phyloP scores from a whole-genome alignment of 176 grass and related monocot genomes.

The Cymbopogon citratus region DNA sequence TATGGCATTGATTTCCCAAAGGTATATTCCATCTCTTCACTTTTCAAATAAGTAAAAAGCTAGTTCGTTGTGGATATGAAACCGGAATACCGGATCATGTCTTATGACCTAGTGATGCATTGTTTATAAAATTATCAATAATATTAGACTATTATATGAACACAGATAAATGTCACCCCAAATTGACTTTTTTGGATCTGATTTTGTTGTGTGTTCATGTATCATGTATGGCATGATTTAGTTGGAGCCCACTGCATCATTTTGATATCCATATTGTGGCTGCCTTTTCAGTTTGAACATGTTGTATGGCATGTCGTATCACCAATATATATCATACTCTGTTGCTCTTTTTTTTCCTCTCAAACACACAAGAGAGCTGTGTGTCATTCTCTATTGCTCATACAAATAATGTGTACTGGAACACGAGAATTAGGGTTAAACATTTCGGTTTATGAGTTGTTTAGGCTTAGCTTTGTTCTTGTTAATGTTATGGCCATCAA shows the following conservation, averaged over 20 bases:
- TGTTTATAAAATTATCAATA: not conserved
- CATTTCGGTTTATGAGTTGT: not conserved
- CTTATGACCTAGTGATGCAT: not conserved
- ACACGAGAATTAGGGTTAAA: not conserved
- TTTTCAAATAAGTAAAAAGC: not conserved
- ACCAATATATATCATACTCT: not conserved
- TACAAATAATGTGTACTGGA: not conserved
- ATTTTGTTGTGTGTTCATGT: not conserved
- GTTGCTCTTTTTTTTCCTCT: not conserved
- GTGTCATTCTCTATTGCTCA: not conserved
- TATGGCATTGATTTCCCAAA: slow-evolving; percentile 82
- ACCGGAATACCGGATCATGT: not conserved
- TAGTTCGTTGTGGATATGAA: not conserved
- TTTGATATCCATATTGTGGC: not conserved
- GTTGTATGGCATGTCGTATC: not conserved
- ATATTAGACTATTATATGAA: not conserved
- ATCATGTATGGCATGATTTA: slow-evolving; percentile 2
- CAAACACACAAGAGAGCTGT: not conserved
- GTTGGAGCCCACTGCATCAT: not conserved
- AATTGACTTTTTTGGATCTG: slow-evolving; percentile 8
- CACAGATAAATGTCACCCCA: not conserved
- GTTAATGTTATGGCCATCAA: not conserved
- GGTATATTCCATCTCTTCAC: slow-evolving; percentile 27
- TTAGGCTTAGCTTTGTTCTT: slow-evolving; percentile 3
- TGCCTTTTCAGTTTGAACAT: not conserved